A percentile compares a stretch with the other conserved stretches of the same genome.
Evolutionary conservation across 2,329 filamentous ascomycete genomes (phyloP).

Genomic region (Akanthomyces muscarius): DNA sequence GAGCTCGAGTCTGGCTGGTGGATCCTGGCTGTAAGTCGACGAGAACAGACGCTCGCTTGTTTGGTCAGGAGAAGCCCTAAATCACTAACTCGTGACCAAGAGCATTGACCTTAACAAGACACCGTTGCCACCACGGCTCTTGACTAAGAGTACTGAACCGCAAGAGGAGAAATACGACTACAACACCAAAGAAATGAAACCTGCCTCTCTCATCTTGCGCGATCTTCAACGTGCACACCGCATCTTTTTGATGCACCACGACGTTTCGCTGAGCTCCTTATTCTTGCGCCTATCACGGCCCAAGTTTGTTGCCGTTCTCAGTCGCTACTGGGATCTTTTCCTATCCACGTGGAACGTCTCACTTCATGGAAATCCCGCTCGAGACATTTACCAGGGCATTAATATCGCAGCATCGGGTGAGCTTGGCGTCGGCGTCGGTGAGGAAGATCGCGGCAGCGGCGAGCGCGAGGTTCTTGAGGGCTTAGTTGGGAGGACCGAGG

Average conservation of each 20-base stretch:
- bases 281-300: conserved; percentile 59
- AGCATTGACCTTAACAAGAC: conserved; percentile 71
- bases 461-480: conserved; percentile 91
- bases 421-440: conserved; percentile 88
- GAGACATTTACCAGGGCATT: conserved; percentile 74
- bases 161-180: conserved; percentile 61
- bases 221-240: conserved; percentile 81
- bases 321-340: conserved; percentile 75
- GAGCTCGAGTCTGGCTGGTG: conserved; percentile 93
- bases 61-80: not conserved
- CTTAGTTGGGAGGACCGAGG: conserved; percentile 73
- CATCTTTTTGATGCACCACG: conserved; percentile 85
- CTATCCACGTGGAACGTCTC: conserved; percentile 80
- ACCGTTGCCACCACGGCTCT: conserved; percentile 55
- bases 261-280: conserved; percentile 65
- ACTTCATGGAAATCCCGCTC: conserved; percentile 81
- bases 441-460: conserved; percentile 90
- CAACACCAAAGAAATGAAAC: conserved; percentile 85
- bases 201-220: conserved; percentile 69
- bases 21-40: conserved; percentile 72
- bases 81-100: conserved; percentile 22
- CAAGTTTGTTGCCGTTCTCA: conserved; percentile 68
- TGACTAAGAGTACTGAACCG: conserved; percentile 38
- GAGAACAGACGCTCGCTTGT: not conserved
- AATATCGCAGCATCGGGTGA: conserved; percentile 89